Conservation (phyloP, 140 eudicot genomes). For the Flaveria floridana region DNA sequence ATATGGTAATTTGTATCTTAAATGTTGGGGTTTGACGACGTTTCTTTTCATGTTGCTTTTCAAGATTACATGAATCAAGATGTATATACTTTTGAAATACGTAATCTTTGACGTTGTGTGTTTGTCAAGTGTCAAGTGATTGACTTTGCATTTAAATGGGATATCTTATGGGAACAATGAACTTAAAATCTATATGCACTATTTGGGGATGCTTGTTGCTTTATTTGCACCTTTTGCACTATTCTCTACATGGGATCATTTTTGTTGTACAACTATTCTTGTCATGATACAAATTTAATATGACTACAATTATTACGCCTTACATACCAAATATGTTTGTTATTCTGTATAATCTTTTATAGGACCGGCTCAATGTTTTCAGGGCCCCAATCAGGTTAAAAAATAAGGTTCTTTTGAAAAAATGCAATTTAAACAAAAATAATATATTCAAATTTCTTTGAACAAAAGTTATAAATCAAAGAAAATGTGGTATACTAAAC, state of each 20-base stretch:
- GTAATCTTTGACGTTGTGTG: constrained; percentile 27
- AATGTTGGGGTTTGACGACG: not conserved
- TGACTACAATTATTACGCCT: not conserved
- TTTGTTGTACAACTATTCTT: not conserved
- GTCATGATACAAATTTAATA: not conserved
- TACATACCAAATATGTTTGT: not conserved
- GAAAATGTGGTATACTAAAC: too few relatives aligned
- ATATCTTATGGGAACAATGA: constrained; percentile 32
- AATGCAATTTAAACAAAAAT: too few relatives aligned
- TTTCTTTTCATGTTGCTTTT: not conserved
- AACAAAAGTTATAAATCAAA: too few relatives aligned
- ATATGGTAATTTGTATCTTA: not conserved
- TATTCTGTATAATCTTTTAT: not conserved
- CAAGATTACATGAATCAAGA: constrained; percentile 8
- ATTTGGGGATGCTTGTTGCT: constrained; percentile 9
- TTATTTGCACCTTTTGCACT: not conserved
- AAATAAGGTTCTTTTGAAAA: too few relatives aligned
- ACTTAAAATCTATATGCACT: constrained; percentile 5
- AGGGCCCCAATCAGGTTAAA: too few relatives aligned
- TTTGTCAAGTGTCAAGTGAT: constrained; percentile 30
- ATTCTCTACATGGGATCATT: not conserved
- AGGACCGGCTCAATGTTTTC: too few relatives aligned
- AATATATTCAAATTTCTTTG: too few relatives aligned
- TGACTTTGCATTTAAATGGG: constrained; percentile 31
- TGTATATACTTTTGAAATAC: constrained; percentile 16